Evolutionary conservation across 2,329 filamentous ascomycete genomes (phyloP).

Genomic region (Elsinoe ampelina): DNA sequence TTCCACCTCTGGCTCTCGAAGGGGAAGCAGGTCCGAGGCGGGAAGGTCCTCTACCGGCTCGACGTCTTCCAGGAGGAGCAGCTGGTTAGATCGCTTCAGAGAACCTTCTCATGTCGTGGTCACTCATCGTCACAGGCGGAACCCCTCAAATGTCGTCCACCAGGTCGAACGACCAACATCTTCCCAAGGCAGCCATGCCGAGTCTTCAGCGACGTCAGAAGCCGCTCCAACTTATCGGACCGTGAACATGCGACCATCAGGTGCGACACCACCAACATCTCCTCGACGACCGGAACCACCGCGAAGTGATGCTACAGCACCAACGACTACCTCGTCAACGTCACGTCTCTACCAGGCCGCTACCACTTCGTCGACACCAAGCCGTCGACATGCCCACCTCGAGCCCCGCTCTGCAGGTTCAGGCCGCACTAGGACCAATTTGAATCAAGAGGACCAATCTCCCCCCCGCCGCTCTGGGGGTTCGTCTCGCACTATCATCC

Average conservation of each 20-base stretch:
- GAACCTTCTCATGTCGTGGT: background rate
- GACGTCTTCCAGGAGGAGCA: slow-evolving; percentile 4
- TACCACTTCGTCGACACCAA: background rate
- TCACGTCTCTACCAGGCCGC: background rate
- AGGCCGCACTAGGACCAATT: background rate
- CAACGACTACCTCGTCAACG: background rate
- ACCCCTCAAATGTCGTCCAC: background rate
- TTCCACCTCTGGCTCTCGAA: background rate
- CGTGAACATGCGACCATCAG: background rate
- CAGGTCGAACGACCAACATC: background rate
- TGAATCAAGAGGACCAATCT: background rate
- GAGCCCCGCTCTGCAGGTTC: slow-evolving; percentile 1
- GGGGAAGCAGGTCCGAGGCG: slow-evolving; percentile 5
- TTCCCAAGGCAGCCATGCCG: slow-evolving; percentile 4
- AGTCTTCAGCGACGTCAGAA: background rate
- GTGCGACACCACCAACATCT: background rate
- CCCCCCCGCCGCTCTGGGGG: background rate
- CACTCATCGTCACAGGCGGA: background rate
- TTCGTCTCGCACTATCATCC: background rate
- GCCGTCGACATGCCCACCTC: background rate
- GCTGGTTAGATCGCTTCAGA: background rate
- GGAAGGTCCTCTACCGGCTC: slow-evolving; percentile 3
- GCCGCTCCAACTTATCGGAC: background rate
- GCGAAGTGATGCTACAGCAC: background rate
- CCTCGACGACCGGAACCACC: background rate